Conservation (phyloP, 2,329 filamentous ascomycete species). For the Ceratocystis smalleyi region DNA sequence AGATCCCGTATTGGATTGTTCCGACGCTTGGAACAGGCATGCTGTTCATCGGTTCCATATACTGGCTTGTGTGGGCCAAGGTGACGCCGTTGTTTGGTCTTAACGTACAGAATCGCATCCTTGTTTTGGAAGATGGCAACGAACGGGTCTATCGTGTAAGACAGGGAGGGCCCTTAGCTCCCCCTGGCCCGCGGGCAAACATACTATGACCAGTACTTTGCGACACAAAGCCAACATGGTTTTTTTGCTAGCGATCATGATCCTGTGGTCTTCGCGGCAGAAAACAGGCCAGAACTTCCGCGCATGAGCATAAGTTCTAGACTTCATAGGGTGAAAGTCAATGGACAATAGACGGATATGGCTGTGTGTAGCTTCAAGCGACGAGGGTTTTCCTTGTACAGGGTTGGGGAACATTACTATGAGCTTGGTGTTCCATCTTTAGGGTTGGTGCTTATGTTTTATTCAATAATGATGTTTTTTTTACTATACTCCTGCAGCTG, state of each 20-base stretch:
- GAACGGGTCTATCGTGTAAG: slow-evolving; percentile 14
- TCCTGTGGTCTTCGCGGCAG: background rate
- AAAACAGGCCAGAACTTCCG: background rate
- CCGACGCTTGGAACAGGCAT: slow-evolving; percentile 39
- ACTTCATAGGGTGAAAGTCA: background rate
- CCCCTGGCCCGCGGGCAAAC: no score
- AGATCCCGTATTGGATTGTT: slow-evolving; percentile 42
- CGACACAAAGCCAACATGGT: background rate
- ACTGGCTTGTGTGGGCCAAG: slow-evolving; percentile 39
- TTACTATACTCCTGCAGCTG: background rate
- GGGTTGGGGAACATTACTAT: background rate
- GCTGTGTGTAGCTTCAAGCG: background rate
- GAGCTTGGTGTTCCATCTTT: background rate
- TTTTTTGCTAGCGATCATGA: slow-evolving; percentile 7
- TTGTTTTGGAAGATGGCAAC: slow-evolving; percentile 10
- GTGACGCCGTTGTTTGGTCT: slow-evolving; percentile 27
- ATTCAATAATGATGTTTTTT: no score
- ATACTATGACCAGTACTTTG: background rate
- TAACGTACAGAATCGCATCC: slow-evolving; percentile 10
- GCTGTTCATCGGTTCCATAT: slow-evolving; percentile 33
- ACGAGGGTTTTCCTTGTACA: background rate
- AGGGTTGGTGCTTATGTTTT: background rate
- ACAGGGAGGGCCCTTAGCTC: background rate
- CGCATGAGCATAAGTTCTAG: background rate
- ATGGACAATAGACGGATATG: no score